These are phyloP conservation scores for Euphorbia peplus DNA, from an alignment of 345 rosid species.

Conservation along the genomic window DNA sequence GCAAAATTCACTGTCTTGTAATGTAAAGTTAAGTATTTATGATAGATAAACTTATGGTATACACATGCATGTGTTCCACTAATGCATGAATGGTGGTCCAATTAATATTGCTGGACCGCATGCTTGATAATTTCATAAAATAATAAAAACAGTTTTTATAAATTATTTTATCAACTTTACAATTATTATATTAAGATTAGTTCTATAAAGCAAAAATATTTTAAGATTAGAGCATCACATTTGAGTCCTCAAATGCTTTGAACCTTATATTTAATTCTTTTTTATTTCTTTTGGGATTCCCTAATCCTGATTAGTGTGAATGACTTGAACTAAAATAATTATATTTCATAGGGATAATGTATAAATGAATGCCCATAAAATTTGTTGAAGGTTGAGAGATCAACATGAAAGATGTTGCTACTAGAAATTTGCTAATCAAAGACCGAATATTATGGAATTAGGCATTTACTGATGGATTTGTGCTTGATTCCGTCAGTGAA, in stretches of 20 bases:
- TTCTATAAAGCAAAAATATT: too few relatives aligned
- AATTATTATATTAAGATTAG: background rate
- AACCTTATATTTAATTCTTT: background rate
- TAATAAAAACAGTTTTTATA: background rate
- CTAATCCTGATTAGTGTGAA: background rate
- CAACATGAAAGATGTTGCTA: too few relatives aligned
- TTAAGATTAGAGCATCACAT: too few relatives aligned
- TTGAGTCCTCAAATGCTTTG: background rate
- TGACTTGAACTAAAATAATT: background rate
- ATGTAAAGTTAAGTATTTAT: conserved; percentile 23
- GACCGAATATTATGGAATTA: too few relatives aligned
- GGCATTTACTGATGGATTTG: too few relatives aligned
- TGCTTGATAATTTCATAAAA: background rate
- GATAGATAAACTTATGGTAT: conserved; percentile 14
- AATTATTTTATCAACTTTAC: background rate
- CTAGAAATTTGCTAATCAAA: too few relatives aligned
- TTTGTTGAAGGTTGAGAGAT: too few relatives aligned
- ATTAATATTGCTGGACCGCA: background rate
- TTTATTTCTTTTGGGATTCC: too few relatives aligned
- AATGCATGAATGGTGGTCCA: conserved; percentile 12
- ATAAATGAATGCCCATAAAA: too few relatives aligned
- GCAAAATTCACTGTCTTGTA: conserved; percentile 9
- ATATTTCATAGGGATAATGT: too few relatives aligned
- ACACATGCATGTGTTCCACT: background rate
- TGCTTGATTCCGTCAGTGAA: too few relatives aligned